phyloP scores from a whole-genome alignment of 192 early-diverging fungal species.

The Coemansia pectinata region DNA sequence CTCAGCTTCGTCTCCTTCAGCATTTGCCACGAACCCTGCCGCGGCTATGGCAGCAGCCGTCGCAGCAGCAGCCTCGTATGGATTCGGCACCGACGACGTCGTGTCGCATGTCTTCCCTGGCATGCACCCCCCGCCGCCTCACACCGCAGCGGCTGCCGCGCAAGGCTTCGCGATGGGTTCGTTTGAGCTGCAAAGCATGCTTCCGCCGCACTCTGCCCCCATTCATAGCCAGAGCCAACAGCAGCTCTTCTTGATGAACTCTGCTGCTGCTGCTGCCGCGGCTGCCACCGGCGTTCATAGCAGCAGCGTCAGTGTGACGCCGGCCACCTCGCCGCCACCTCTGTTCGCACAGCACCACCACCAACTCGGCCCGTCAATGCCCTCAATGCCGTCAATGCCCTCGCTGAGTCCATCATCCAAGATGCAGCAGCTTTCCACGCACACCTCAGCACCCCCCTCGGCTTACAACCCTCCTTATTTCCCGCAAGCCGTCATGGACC shows the following conservation, averaged over 20 bases:
- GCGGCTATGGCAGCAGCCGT: slow-evolving; percentile 14
- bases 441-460: neutral
- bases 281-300: neutral
- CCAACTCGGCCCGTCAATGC: neutral
- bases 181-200: slow-evolving; percentile 14
- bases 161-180: slow-evolving; percentile 3
- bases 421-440: neutral
- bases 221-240: slow-evolving; percentile 7
- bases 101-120: neutral
- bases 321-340: neutral
- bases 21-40: slow-evolving; percentile 10
- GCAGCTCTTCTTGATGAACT: neutral
- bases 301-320: neutral
- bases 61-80: slow-evolving; percentile 6
- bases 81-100: slow-evolving; percentile 7
- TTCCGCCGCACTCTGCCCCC: slow-evolving; percentile 9
- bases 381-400: neutral
- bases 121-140: neutral
- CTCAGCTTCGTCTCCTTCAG: neutral
- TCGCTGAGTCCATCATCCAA: neutral
- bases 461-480: slow-evolving; percentile 1
- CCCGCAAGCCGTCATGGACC: neutral
- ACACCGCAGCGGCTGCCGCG: neutral
- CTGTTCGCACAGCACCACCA: neutral
- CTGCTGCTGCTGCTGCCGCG: neutral